phyloP scores from a whole-genome alignment of 176 grass and related monocot species.

The Carex pumila region DNA sequence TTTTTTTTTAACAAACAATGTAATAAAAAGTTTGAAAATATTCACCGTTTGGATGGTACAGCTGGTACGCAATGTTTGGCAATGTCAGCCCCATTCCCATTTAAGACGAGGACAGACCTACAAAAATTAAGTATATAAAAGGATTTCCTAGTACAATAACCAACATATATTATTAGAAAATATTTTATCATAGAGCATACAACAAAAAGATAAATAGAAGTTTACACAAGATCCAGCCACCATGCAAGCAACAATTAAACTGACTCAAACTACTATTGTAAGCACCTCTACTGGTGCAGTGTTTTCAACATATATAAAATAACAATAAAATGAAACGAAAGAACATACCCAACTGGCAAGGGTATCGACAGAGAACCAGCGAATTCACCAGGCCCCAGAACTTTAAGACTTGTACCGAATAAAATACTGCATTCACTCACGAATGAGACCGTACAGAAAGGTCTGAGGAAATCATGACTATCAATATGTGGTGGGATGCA shows the following conservation, averaged over 20 bases:
- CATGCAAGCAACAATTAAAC: neutral
- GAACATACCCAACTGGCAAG: conserved; percentile 41
- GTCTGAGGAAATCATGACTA: conserved; percentile 41
- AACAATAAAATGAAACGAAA: neutral
- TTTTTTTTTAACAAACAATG: neutral
- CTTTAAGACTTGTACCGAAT: conserved; percentile 32
- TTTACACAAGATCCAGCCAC: neutral
- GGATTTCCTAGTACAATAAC: neutral
- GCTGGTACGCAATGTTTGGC: conserved; percentile 47
- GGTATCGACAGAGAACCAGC: conserved; percentile 11
- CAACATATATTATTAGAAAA: neutral
- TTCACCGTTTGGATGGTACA: conserved; percentile 35
- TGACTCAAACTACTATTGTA: neutral
- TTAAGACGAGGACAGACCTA: conserved; percentile 45
- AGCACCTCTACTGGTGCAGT: neutral
- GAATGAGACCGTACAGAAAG: conserved; percentile 45
- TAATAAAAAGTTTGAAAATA: neutral
- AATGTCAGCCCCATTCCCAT: conserved; percentile 44
- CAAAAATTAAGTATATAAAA: conserved; percentile 11
- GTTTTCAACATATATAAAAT: neutral
- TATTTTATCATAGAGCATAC: neutral
- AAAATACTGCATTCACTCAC: conserved; percentile 43
- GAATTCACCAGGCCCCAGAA: conserved; percentile 35
- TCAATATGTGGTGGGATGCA: conserved; percentile 49
- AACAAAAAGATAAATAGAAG: neutral